phyloP scores from a whole-genome alignment of 768 basidiomycete genomes.

The Panaeolus papilionaceus region DNA sequence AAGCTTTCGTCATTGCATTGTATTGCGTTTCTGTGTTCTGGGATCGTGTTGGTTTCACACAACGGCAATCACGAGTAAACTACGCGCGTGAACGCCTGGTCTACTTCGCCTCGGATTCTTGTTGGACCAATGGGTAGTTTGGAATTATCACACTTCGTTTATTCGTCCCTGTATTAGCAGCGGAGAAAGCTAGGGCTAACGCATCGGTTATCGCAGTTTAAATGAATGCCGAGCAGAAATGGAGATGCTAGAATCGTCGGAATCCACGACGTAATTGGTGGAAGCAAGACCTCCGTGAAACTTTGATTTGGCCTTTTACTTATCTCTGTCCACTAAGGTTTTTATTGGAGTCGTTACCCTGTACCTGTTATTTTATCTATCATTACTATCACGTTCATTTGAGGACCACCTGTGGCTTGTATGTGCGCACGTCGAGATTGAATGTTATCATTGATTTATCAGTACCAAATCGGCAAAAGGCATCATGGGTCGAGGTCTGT shows the following conservation, averaged over 20 bases:
- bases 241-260: constrained; percentile 17
- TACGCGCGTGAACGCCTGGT: not conserved
- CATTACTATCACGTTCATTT: not conserved
- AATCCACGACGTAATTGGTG: constrained; percentile 2
- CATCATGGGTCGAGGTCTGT: not conserved
- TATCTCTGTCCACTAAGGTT: not conserved
- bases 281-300: constrained; percentile 8
- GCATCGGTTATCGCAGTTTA: constrained; percentile 4
- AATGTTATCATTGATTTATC: not conserved
- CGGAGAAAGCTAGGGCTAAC: constrained; percentile 2
- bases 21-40: not conserved
- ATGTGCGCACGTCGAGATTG: not conserved
- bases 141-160: not conserved
- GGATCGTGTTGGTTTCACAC: not conserved
- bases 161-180: not conserved
- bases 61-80: not conserved
- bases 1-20: not conserved
- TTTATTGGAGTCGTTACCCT: not conserved
- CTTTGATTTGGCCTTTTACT: not conserved
- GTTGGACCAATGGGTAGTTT: not conserved
- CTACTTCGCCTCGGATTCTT: not conserved
- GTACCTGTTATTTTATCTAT: not conserved
- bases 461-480: not conserved
- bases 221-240: constrained; percentile 16
- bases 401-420: too few species aligned